phyloP scores from a whole-genome alignment of 1,139 yeast species.

The Saccharomyces hybrid region DNA sequence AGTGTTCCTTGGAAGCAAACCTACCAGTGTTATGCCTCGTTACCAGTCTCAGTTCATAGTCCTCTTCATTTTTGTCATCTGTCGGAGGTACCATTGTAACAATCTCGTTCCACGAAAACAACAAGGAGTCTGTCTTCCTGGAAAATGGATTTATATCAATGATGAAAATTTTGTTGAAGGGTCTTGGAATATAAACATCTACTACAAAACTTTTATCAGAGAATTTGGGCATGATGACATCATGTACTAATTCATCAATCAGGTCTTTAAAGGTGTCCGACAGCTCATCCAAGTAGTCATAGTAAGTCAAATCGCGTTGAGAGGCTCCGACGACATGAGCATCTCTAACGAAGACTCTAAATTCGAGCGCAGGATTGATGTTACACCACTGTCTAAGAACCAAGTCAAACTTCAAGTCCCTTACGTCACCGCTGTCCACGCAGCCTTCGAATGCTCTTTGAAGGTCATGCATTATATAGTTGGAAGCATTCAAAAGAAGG shows the following conservation, averaged over 20 bases:
- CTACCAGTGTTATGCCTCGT: slow-evolving; percentile 60
- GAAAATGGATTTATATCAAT: slow-evolving; percentile 84
- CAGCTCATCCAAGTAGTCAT: slow-evolving; percentile 53
- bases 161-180: slow-evolving; percentile 55
- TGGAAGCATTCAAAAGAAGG: slow-evolving; percentile 73
- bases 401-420: slow-evolving; percentile 44
- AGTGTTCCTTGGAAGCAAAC: slow-evolving; percentile 71
- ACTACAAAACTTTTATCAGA: slow-evolving; percentile 53
- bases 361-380: slow-evolving; percentile 83
- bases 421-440: slow-evolving; percentile 17
- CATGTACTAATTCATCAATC: slow-evolving; percentile 51
- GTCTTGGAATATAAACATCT: slow-evolving; percentile 77
- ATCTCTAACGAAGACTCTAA: slow-evolving; percentile 69
- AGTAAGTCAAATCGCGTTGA: slow-evolving; percentile 81
- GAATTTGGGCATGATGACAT: slow-evolving; percentile 42
- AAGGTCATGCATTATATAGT: slow-evolving; percentile 78
- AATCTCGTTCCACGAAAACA: slow-evolving; percentile 82
- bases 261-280: slow-evolving; percentile 40
- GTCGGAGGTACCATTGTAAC: slow-evolving; percentile 10
- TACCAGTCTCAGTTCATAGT: slow-evolving; percentile 58
- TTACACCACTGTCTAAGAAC: slow-evolving; percentile 72
- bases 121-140: slow-evolving; percentile 63
- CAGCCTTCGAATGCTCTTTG: slow-evolving; percentile 56
- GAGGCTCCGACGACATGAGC: slow-evolving; percentile 60
- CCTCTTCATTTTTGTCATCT: slow-evolving; percentile 28